These are phyloP conservation scores for Holtermannia corniformis DNA, from an alignment of 768 basidiomycete genomes.

Conservation along the genomic window DNA sequence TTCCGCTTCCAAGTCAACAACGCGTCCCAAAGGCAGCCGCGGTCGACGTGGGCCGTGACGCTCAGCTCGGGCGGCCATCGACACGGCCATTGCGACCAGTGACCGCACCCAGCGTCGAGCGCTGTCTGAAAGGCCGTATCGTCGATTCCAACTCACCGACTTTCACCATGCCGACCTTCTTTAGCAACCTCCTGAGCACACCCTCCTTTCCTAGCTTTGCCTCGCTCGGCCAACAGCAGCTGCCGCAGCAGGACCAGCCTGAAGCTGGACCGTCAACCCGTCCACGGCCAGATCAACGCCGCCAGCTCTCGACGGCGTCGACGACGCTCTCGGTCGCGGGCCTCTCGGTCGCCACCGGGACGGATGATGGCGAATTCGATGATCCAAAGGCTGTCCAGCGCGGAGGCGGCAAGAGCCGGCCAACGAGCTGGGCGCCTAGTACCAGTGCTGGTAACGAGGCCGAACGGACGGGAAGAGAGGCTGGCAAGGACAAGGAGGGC, in stretches of 20 bases:
- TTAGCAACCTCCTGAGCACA: neutral
- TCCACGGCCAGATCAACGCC: neutral
- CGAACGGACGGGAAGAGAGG: too few species aligned
- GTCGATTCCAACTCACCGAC: too few species aligned
- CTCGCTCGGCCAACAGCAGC: neutral
- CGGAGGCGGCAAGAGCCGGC: neutral
- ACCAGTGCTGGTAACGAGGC: neutral
- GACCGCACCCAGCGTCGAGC: too few species aligned
- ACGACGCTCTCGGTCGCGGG: neutral
- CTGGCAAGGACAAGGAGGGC: neutral
- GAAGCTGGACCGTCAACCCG: neutral
- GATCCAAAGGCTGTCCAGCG: too few species aligned
- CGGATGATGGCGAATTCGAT: neutral
- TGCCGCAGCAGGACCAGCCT: neutral
- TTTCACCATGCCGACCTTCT: neutral
- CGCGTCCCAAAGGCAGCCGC: too few species aligned
- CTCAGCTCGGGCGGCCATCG: too few species aligned
- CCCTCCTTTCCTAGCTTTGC: neutral
- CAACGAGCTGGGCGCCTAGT: neutral
- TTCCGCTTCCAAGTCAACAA: too few species aligned
- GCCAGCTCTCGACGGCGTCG: neutral
- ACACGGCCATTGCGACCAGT: too few species aligned
- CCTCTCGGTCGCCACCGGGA: neutral
- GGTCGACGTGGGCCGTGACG: too few species aligned
- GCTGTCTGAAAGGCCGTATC: too few species aligned